Percentiles rank a stretch among this genome's conserved stretches.
phyloP scores from a whole-genome alignment of 345 rosid species.

The Carallia pectinifolia region DNA sequence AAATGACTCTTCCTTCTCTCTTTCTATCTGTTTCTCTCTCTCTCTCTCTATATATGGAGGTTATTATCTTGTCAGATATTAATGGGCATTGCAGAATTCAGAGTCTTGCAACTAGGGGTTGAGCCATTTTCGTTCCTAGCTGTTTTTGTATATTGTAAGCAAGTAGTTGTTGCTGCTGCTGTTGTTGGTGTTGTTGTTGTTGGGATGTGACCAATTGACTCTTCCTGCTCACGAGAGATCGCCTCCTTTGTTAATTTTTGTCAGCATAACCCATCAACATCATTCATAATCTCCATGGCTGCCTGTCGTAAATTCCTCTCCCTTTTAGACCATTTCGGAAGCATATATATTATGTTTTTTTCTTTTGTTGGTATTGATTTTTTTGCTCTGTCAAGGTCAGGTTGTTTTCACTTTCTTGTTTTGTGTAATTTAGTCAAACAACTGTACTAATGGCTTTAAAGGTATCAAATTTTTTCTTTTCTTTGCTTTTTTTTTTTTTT shows the following conservation, averaged over 20 bases:
- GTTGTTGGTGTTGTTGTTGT: too few relatives aligned
- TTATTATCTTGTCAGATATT: slow-evolving; percentile 36
- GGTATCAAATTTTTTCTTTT: slow-evolving; percentile 4
- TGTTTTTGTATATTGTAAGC: slow-evolving; percentile 33
- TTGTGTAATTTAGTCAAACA: neutral
- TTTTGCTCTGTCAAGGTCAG: slow-evolving; percentile 22
- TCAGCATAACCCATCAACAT: slow-evolving; percentile 54
- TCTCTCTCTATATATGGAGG: slow-evolving; percentile 10
- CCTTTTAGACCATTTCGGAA: slow-evolving; percentile 19
- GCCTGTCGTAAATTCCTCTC: slow-evolving; percentile 34
- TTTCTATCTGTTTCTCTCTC: neutral
- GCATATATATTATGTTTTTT: neutral
- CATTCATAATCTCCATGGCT: slow-evolving; percentile 47
- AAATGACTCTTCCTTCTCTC: neutral
- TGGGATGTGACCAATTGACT: slow-evolving; percentile 48
- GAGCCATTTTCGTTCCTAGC: slow-evolving; percentile 40
- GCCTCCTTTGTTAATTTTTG: slow-evolving; percentile 27
- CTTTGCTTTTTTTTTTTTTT: too few relatives aligned
- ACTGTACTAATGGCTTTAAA: slow-evolving; percentile 13
- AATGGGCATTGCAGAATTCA: slow-evolving; percentile 42
- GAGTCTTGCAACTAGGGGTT: slow-evolving; percentile 34
- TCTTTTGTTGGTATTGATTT: neutral
- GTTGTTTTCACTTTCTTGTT: slow-evolving; percentile 9
- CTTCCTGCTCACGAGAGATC: slow-evolving; percentile 16
- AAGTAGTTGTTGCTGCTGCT: slow-evolving; percentile 19